phyloP scores from a whole-genome alignment of 148 eudicot species.

The Chenopodium formosanum region DNA sequence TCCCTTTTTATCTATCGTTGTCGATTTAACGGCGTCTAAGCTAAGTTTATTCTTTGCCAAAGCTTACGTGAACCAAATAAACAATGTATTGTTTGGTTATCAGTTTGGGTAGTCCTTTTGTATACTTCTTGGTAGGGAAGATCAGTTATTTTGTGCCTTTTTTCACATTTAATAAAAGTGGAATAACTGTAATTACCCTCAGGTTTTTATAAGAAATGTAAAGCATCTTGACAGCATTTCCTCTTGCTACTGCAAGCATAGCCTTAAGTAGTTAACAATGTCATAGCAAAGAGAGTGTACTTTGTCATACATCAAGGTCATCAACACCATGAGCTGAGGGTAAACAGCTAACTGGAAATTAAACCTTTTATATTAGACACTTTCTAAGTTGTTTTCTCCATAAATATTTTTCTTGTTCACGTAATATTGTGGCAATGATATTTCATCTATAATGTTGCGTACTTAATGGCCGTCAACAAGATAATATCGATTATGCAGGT shows the following conservation, averaged over 20 bases:
- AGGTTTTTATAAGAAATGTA: not conserved
- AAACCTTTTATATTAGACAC: not conserved
- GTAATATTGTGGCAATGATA: not conserved
- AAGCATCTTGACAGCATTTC: too few species aligned
- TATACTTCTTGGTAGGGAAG: not conserved
- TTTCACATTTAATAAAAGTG: not conserved
- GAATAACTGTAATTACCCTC: not conserved
- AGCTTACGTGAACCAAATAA: not conserved
- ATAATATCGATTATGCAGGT: constrained; percentile 47
- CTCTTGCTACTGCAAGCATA: not conserved
- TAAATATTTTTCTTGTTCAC: not conserved
- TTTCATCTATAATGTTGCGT: constrained; percentile 1
- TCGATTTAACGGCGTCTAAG: too few species aligned
- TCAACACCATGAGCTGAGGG: too few species aligned
- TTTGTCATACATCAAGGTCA: not conserved
- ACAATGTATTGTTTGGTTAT: not conserved
- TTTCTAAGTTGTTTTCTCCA: not conserved
- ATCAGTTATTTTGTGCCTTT: not conserved
- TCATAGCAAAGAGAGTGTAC: not conserved
- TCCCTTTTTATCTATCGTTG: too few species aligned
- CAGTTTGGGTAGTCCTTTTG: not conserved
- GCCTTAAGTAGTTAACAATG: not conserved
- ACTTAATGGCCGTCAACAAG: not conserved
- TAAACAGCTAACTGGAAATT: not conserved
- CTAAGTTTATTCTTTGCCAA: too few species aligned